Evolutionary conservation across 1,284 basidiomycete genomes (phyloP), one percentile per base, ranked within the genome.

Genomic region (Erythrobasidium hasegawianum): DNA sequence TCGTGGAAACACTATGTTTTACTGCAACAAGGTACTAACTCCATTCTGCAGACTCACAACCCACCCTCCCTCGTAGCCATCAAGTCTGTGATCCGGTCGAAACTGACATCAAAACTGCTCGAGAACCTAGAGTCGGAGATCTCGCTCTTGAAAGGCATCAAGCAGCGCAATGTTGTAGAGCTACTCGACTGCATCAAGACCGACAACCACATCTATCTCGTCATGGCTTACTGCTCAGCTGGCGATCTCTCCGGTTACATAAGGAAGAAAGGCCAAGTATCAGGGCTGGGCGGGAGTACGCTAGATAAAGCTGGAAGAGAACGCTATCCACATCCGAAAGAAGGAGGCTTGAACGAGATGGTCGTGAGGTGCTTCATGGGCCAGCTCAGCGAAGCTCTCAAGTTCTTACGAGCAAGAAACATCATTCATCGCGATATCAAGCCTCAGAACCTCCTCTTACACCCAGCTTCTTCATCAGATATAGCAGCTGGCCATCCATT

Each of bases 101-200:
- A 88, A 73, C 85, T 98, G 38, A 93, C 88, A 24, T 82, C 87
- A 24, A 98, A 97, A 80, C 85, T 97, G 22, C 86, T 97, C 67
- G 94, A 97, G 78, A 98, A 97, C 76, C 84, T 98, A 29, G 91
- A 97, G 77, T 91, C 88, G 73, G 95, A 99, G 82, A 97, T 98
- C 71, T 87, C 90, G 71, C 97, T 99, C 71, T 85, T 98, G 74
- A 97, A 97, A 81, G 86, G 87, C 2, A 85, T 97, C 66, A 89
- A 88, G 18, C 92, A 99, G 77, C 83, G 88, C 59, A 93, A 97
- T 80, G 89, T 99, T 64, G 97, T 96, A 29, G 87, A 87, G 71
- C 83, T 98, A 24, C 85, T 91, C 64, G 92, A 97, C 76, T 96
- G 97, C 74, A 86, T 97, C 68, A 89, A 92, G 75, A 90, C 90